Base-by-base conservation (phyloP, 2,329 filamentous ascomycete genomes). In the Septoria linicola region DNA sequence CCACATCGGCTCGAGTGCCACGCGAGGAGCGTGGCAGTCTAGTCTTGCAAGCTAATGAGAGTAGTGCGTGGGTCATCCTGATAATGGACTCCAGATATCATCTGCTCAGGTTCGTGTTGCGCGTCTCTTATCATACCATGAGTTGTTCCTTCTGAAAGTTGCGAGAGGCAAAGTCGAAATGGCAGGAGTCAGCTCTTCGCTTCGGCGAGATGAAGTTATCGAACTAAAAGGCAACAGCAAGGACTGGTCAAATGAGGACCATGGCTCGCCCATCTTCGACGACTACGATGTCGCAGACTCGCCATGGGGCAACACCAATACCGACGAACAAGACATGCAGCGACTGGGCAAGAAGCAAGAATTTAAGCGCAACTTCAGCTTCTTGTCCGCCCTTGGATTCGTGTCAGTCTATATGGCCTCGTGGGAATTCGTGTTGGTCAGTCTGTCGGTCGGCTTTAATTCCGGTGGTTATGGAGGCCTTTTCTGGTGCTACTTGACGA, bases 401-500 rank as follows among this genome's bases (percentile, higher is more conserved):
- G 66, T 67, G 6, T 61, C 59, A 1, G 58, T 66, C n/a, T 63
- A 64, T 48, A 66, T 66, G 63, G 60, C 57, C 19, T 54, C 57
- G 13, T 57, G 57, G 52, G 66, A 68, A 49, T 67, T 64, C 31
- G 63, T 68, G 3, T 55, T 67, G 23, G 60, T 64, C 5, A 62
- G 60, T 10, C 52, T 66, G 4, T 59, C 59, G 23, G 60, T 63
- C 5, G 63, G 64, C n/a, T 62, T 68, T 20, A 48, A 57, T 11
- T 66, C 67, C 49, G 64, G 66, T 17, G 64, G 66, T 8, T 66
- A 63, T 45, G 65, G 57, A 5, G 65, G 66, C 3, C 56, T 68
- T 3, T 64, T 68, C 58, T 67, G 63, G 64, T 64, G 62, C 46
- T 68, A 64, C 49, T 58, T 67, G 25, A 60, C 61, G 30, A 67